phyloP scores from a whole-genome alignment of 176 grass and related monocot species.

The Oryza rufipogon region DNA sequence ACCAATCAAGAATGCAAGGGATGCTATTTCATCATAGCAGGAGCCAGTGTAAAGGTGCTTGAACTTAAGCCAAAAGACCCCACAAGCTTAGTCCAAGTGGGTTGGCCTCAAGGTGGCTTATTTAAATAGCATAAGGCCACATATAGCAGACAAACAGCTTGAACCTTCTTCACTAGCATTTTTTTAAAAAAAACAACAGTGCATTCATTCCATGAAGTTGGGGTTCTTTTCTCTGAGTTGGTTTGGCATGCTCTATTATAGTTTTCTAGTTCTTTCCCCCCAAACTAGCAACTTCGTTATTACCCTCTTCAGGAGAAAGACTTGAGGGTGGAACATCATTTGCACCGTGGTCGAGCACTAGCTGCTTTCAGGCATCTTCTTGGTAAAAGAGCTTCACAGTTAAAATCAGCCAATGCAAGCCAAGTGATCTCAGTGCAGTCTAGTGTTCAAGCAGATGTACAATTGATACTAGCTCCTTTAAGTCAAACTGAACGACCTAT shows the following conservation, averaged over 20 bases:
- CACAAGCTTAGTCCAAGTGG: slow-evolving; percentile 1
- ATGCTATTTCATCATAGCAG: background rate
- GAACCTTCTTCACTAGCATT: background rate
- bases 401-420: slow-evolving; percentile 71
- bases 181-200: slow-evolving; percentile 30
- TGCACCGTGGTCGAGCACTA: slow-evolving; percentile 80
- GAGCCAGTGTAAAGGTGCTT: slow-evolving; percentile 20
- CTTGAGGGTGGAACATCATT: slow-evolving; percentile 86
- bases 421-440: slow-evolving; percentile 67
- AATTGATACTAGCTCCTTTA: slow-evolving; percentile 78
- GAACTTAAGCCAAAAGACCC: slow-evolving; percentile 1
- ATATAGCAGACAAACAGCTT: slow-evolving; percentile 5
- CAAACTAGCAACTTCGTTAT: slow-evolving; percentile 14
- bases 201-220: slow-evolving; percentile 10
- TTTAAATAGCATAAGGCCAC: slow-evolving; percentile 24
- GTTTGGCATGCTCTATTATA: slow-evolving; percentile 16
- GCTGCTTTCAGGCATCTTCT: slow-evolving; percentile 92
- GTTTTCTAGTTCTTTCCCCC: slow-evolving; percentile 14
- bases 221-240: background rate
- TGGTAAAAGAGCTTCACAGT: slow-evolving; percentile 73
- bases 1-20: slow-evolving; percentile 19
- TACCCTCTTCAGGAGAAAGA: slow-evolving; percentile 71
- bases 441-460: slow-evolving; percentile 76
- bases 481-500: slow-evolving; percentile 82
- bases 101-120: slow-evolving; percentile 15